These are phyloP conservation scores for Lecanicillium sp. DNA, from an alignment of 2,329 filamentous ascomycete genomes.

Conservation along the genomic window DNA sequence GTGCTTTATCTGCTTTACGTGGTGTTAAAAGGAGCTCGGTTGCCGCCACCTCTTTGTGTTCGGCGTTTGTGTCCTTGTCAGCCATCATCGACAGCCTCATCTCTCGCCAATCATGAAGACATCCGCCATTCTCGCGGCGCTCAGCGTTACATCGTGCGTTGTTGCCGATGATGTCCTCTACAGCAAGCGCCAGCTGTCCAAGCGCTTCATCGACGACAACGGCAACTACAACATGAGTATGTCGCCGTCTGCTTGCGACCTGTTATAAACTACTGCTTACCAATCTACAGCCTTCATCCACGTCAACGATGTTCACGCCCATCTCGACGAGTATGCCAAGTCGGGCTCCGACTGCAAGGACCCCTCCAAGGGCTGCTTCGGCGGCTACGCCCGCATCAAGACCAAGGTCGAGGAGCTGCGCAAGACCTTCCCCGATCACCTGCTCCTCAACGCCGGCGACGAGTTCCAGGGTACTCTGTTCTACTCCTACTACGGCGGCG, in stretches of 20 bases:
- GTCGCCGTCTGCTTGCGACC: constrained; percentile 11
- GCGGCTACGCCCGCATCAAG: constrained; percentile 60
- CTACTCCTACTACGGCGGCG: constrained; percentile 59
- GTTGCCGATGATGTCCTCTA: constrained; percentile 41
- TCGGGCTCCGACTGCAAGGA: constrained; percentile 57
- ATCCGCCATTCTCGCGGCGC: constrained; percentile 21
- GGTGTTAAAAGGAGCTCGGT: not conserved
- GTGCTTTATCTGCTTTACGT: not conserved
- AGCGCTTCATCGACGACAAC: constrained; percentile 42
- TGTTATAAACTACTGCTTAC: not conserved
- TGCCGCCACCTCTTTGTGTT: not conserved
- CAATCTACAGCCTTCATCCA: constrained; percentile 52
- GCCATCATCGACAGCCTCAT: not conserved
- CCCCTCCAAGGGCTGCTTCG: constrained; percentile 52
- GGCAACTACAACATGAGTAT: constrained; percentile 49
- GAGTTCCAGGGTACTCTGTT: constrained; percentile 65
- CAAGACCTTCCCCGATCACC: constrained; percentile 51
- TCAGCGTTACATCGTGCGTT: constrained; percentile 25
- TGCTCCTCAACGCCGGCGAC: constrained; percentile 61
- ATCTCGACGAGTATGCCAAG: constrained; percentile 56
- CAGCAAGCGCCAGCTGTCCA: constrained; percentile 39
- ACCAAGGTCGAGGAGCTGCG: constrained; percentile 51
- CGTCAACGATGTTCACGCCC: constrained; percentile 63
- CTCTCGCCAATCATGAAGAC: constrained; percentile 15
- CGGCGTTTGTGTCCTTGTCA: not conserved